Evolutionary conservation across 176 grass and related monocot genomes (phyloP).

Genomic region (Carex myosuroides): DNA sequence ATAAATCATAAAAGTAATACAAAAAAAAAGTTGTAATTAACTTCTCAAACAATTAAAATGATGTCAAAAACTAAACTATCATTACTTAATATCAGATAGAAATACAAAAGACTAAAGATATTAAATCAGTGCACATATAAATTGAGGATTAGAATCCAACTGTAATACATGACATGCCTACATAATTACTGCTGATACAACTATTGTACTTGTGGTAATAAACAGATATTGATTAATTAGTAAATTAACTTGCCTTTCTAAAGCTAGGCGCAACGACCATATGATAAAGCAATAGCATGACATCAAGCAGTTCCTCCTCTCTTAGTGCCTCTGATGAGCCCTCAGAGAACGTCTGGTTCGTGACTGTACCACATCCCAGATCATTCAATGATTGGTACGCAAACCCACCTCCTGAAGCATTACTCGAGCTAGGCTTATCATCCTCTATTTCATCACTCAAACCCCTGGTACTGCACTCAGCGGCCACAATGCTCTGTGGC

Average conservation of each 20-base stretch:
- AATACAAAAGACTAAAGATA: not conserved
- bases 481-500: constrained; percentile 40
- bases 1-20: not conserved
- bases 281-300: constrained; percentile 75
- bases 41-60: not conserved
- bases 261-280: constrained; percentile 70
- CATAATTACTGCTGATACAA: not conserved
- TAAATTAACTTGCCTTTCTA: constrained; percentile 58
- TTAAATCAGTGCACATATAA: not conserved
- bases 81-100: not conserved
- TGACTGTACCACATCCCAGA: constrained; percentile 30
- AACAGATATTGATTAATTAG: not conserved
- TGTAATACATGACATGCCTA: not conserved
- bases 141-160: not conserved
- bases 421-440: constrained; percentile 60
- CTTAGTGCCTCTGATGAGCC: constrained; percentile 41
- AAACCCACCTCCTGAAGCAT: constrained; percentile 45
- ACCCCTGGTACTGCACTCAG: constrained; percentile 55
- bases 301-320: constrained; percentile 80
- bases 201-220: not conserved
- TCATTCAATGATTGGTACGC: constrained; percentile 48
- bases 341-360: constrained; percentile 15
- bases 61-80: not conserved
- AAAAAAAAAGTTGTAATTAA: not conserved
- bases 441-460: constrained; percentile 48